These are phyloP conservation scores for Serendipita indica DNA, from an alignment of 768 basidiomycete genomes.

Conservation along the genomic window DNA sequence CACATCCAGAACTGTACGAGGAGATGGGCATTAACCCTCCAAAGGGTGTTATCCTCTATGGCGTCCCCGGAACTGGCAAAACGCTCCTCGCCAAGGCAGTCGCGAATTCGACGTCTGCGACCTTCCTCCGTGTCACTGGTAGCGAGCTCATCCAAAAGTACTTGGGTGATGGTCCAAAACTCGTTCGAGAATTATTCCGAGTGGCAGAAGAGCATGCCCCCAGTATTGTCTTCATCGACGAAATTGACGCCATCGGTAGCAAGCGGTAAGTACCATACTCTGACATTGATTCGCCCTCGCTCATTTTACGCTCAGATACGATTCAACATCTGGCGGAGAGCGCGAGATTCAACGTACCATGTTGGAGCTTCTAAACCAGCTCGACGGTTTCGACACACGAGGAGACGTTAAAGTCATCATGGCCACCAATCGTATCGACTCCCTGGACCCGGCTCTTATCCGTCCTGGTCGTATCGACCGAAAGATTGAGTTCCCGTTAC, in stretches of 20 bases:
- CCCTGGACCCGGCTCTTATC: constrained; percentile 93
- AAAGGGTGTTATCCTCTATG: constrained; percentile 97
- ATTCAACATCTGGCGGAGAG: constrained; percentile 96
- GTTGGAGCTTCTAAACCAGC: constrained; percentile 95
- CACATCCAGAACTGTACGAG: constrained; percentile 96
- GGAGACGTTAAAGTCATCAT: constrained; percentile 99
- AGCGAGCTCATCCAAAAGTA: constrained; percentile 99
- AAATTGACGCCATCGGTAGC: constrained; percentile 96
- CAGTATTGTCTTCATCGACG: constrained; percentile 98
- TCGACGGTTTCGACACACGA: constrained; percentile 97
- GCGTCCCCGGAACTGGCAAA: constrained; percentile 96
- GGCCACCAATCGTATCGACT: constrained; percentile 97
- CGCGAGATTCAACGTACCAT: constrained; percentile 98
- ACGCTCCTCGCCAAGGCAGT: constrained; percentile 95
- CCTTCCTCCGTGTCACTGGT: constrained; percentile 93
- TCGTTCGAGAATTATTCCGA: constrained; percentile 92
- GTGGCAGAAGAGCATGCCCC: constrained; percentile 97
- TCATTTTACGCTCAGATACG: constrained; percentile 46
- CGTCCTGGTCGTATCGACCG: constrained; percentile 97
- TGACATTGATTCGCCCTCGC: not conserved
- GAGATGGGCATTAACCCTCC: constrained; percentile 99
- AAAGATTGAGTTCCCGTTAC: constrained; percentile 96
- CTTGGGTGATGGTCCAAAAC: constrained; percentile 95
- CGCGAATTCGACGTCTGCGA: constrained; percentile 95
- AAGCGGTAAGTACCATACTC: constrained; percentile 54